Evolutionary conservation across 148 eudicot genomes (phyloP).

Genomic region (Diospyros lotus): DNA sequence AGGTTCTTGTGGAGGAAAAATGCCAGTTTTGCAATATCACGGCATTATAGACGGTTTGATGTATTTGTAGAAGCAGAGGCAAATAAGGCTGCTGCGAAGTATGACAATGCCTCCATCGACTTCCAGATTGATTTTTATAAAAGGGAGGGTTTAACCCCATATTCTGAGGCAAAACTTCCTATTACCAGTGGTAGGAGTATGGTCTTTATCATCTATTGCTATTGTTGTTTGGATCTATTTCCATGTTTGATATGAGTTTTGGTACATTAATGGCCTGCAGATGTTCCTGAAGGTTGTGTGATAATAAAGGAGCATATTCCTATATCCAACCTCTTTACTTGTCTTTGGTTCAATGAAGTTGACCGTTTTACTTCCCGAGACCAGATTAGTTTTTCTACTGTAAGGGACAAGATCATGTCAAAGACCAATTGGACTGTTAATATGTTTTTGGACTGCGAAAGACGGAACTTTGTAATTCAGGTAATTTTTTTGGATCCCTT

Average conservation of each 20-base stretch:
- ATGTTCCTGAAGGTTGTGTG: slow-evolving; percentile 99
- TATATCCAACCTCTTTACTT: slow-evolving; percentile 82
- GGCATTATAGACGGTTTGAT: slow-evolving; percentile 91
- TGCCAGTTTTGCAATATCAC: slow-evolving; percentile 88
- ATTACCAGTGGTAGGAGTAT: slow-evolving; percentile 66
- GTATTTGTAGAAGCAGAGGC: slow-evolving; percentile 95
- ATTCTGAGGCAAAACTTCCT: slow-evolving; percentile 72
- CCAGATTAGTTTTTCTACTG: slow-evolving; percentile 90
- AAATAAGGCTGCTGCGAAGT: slow-evolving; percentile 90
- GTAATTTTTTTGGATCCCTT: slow-evolving; percentile 29
- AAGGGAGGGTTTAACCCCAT: slow-evolving; percentile 86
- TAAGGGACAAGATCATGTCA: slow-evolving; percentile 76
- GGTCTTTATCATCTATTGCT: slow-evolving; percentile 1
- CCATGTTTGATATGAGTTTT: neutral
- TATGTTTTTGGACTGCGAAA: slow-evolving; percentile 97
- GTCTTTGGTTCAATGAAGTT: slow-evolving; percentile 98
- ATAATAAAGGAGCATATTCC: slow-evolving; percentile 92
- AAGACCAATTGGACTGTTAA: slow-evolving; percentile 76
- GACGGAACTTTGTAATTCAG: slow-evolving; percentile 97
- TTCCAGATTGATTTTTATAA: slow-evolving; percentile 80
- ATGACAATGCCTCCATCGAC: slow-evolving; percentile 82
- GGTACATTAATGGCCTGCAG: slow-evolving; percentile 31
- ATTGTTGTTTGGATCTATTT: neutral
- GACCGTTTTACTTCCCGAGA: slow-evolving; percentile 97
- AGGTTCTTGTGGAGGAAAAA: slow-evolving; percentile 97